Evolutionary conservation across 805 yeast genomes (phyloP).

Genomic region (Nakazawaea wickerhamii): DNA sequence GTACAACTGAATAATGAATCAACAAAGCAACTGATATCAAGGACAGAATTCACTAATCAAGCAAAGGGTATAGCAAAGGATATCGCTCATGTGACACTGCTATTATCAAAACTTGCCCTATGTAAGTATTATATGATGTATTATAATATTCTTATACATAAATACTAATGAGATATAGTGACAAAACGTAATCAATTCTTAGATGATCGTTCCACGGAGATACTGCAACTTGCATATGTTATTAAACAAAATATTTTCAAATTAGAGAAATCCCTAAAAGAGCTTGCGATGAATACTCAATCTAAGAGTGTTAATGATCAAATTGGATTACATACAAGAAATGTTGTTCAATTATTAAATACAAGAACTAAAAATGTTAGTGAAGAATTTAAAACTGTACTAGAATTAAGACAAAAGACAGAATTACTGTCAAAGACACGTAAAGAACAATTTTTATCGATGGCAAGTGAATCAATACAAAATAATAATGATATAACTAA

Average conservation of each 20-base stretch:
- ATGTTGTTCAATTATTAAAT: slow-evolving; percentile 81
- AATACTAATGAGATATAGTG: slow-evolving; percentile 24
- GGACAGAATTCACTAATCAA: slow-evolving; percentile 57
- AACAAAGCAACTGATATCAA: slow-evolving; percentile 32
- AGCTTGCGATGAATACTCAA: slow-evolving; percentile 47
- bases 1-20: slow-evolving; percentile 1
- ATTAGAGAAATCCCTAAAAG: slow-evolving; percentile 66
- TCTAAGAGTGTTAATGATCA: slow-evolving; percentile 48
- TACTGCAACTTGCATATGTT: slow-evolving; percentile 84
- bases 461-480: slow-evolving; percentile 22
- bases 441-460: slow-evolving; percentile 76
- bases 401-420: slow-evolving; percentile 79
- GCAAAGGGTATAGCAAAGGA: slow-evolving; percentile 87
- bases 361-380: slow-evolving; percentile 89
- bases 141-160: neutral
- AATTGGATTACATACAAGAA: slow-evolving; percentile 68
- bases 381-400: slow-evolving; percentile 85
- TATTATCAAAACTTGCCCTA: slow-evolving; percentile 73
- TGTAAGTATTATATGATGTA: slow-evolving; percentile 17
- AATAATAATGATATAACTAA: slow-evolving; percentile 4
- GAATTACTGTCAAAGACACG: slow-evolving; percentile 77
- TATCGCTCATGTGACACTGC: slow-evolving; percentile 77
- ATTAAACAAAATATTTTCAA: slow-evolving; percentile 82
- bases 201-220: slow-evolving; percentile 91
- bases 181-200: slow-evolving; percentile 89